Percentiles rank a stretch among this genome's conserved stretches.
These are phyloP conservation scores for Phytopythium chamaehyphon DNA, from an alignment of 352 stramenopile genomes.

Conservation along the genomic window DNA sequence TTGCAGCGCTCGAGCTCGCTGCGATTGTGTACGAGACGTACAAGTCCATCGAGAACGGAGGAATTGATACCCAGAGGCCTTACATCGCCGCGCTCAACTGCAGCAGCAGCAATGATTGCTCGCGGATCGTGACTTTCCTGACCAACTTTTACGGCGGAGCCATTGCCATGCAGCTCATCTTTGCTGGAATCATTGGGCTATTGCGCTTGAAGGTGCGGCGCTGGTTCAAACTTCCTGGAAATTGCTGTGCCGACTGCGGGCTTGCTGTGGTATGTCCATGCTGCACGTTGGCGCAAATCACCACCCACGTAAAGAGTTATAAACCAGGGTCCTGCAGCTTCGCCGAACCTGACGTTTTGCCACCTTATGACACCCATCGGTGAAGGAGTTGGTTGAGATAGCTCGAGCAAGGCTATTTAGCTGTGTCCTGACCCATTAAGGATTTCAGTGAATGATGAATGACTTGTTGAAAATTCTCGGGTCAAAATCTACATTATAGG, in stretches of 20 bases:
- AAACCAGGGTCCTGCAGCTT: conserved; percentile 33
- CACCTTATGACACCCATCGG: conserved; percentile 15
- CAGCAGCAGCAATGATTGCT: conserved; percentile 2
- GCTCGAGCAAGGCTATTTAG: too few species aligned
- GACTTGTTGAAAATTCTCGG: not conserved
- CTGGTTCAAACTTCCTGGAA: conserved; percentile 31
- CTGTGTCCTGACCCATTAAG: too few species aligned
- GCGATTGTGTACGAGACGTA: conserved; percentile 1
- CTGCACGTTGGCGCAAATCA: conserved; percentile 37
- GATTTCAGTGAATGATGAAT: too few species aligned
- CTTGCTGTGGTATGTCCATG: conserved; percentile 26
- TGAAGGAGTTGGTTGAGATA: too few species aligned
- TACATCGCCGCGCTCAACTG: conserved; percentile 5
- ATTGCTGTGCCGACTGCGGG: conserved; percentile 19
- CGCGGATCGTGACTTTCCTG: conserved; percentile 18
- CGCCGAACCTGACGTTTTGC: conserved; percentile 22
- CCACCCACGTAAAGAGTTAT: conserved; percentile 47
- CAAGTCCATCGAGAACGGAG: not conserved
- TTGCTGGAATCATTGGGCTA: conserved; percentile 15
- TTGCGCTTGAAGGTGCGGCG: conserved; percentile 23
- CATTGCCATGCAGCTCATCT: conserved; percentile 7
- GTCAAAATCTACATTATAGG: too few species aligned
- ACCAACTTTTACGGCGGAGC: conserved; percentile 12
- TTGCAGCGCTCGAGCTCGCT: conserved; percentile 6
- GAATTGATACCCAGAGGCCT: not conserved